Conservation (phyloP, 2,329 filamentous ascomycete species). For the Fusarium lateritium region DNA sequence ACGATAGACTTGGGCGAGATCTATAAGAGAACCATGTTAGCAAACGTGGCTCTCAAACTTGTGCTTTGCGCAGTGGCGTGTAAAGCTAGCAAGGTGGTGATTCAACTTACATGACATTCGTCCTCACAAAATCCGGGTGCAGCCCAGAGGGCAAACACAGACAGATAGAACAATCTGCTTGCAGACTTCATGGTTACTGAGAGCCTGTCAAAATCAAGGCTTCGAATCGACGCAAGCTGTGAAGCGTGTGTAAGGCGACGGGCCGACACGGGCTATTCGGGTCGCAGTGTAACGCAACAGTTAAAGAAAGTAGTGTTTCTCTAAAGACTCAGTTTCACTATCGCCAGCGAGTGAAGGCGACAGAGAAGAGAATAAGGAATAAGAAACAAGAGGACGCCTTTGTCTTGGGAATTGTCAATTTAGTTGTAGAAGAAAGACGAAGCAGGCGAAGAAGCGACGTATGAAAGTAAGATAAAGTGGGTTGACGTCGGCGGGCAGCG, state of each 20-base stretch:
- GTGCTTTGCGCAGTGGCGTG: not conserved
- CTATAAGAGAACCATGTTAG: slow-evolving; percentile 66
- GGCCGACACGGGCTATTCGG: slow-evolving; percentile 2
- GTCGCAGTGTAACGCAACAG: not conserved
- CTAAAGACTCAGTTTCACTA: not conserved
- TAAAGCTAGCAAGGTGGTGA: slow-evolving; percentile 8
- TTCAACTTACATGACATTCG: slow-evolving; percentile 67
- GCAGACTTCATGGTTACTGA: slow-evolving; percentile 64
- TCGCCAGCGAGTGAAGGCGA: slow-evolving; percentile 39
- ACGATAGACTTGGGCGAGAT: slow-evolving; percentile 92
- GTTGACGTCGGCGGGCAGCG: slow-evolving; percentile 44
- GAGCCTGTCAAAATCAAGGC: slow-evolving; percentile 26
- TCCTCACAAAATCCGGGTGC: slow-evolving; percentile 64
- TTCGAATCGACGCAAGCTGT: slow-evolving; percentile 5
- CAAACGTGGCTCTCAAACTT: slow-evolving; percentile 33
- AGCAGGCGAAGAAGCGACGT: slow-evolving; percentile 42
- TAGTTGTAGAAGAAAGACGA: slow-evolving; percentile 12
- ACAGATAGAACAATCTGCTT: slow-evolving; percentile 69
- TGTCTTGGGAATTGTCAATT: slow-evolving; percentile 13
- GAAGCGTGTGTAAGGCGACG: slow-evolving; percentile 6
- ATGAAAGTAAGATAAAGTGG: slow-evolving; percentile 43
- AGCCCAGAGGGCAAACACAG: slow-evolving; percentile 69
- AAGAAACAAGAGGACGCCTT: not conserved
- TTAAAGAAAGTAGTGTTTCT: slow-evolving; percentile 6
- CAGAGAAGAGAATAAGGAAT: not conserved